These are phyloP conservation scores for Lecanicillium sp. DNA, from an alignment of 2,329 filamentous ascomycete species.

Conservation along the genomic window DNA sequence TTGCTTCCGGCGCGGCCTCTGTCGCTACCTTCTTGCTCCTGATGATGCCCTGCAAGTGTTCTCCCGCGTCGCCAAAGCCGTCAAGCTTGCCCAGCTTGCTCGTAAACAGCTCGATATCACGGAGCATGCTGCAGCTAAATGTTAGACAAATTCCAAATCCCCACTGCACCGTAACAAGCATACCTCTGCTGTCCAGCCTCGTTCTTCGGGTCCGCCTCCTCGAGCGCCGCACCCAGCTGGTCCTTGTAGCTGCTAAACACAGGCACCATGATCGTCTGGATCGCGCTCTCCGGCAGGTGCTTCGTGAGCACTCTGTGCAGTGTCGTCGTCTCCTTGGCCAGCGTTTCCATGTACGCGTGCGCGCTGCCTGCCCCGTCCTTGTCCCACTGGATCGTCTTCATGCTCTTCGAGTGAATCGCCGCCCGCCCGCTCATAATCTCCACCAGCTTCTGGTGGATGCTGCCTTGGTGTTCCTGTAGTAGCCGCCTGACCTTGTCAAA, in stretches of 20 bases:
- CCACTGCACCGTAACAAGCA: constrained; percentile 26
- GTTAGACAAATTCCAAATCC: constrained; percentile 18
- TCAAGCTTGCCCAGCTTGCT: constrained; percentile 69
- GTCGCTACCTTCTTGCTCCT: constrained; percentile 48
- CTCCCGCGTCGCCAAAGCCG: constrained; percentile 68
- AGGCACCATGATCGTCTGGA: constrained; percentile 77
- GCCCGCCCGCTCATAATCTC: constrained; percentile 85
- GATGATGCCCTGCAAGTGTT: constrained; percentile 60
- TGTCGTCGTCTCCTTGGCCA: constrained; percentile 79
- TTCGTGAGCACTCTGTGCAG: constrained; percentile 78
- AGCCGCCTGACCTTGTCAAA: constrained; percentile 83
- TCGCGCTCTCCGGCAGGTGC: constrained; percentile 69
- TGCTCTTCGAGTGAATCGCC: constrained; percentile 63
- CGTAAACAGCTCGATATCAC: constrained; percentile 69
- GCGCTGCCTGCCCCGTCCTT: constrained; percentile 32
- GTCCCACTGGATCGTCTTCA: constrained; percentile 74
- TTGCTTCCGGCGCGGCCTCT: constrained; percentile 15
- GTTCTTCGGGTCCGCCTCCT: constrained; percentile 58
- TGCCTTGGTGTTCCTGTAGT: constrained; percentile 83
- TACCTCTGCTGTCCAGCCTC: constrained; percentile 67
- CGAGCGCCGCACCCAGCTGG: constrained; percentile 67
- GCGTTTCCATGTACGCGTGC: constrained; percentile 76
- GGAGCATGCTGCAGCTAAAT: constrained; percentile 56
- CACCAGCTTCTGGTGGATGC: constrained; percentile 86
- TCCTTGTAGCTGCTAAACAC: constrained; percentile 79